Conservation (phyloP, 768 basidiomycete species). For the Fomitopsis serialis region DNA sequence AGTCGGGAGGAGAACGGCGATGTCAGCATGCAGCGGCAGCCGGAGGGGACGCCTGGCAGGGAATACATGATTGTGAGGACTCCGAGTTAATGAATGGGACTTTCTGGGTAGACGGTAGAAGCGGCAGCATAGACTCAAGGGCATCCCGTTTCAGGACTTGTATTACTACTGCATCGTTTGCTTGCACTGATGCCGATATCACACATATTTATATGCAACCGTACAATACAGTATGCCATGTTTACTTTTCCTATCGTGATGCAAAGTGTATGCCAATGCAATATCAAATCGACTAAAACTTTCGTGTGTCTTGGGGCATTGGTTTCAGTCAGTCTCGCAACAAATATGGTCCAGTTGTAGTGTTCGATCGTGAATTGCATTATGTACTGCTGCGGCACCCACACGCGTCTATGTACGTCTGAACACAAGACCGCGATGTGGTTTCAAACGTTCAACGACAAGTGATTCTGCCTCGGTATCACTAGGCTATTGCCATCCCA, state of each 20-base stretch:
- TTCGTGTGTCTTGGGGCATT: no score
- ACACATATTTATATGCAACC: background rate
- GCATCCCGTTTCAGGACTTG: constrained; percentile 3
- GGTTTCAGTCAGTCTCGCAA: no score
- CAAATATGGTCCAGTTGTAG: no score
- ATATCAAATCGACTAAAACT: no score
- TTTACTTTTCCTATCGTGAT: background rate
- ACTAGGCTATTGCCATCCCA: no score
- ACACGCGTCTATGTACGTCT: no score
- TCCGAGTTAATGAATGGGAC: constrained; percentile 1
- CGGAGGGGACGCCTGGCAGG: constrained; percentile 1
- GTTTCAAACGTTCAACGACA: no score
- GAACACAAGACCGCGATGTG: no score
- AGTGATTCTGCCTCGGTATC: no score
- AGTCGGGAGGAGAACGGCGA: constrained; percentile 23
- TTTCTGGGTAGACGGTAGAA: constrained; percentile 1
- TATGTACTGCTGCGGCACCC: no score
- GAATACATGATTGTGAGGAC: constrained; percentile 6
- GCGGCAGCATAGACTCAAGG: background rate
- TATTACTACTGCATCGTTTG: constrained; percentile 1
- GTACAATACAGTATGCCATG: background rate
- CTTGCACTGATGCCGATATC: background rate
- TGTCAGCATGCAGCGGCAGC: background rate
- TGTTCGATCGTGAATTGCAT: no score
- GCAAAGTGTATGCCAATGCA: no score